Evolutionary conservation across 2,329 filamentous ascomycete species (phyloP).

Genomic region (Penicillium sp.): DNA sequence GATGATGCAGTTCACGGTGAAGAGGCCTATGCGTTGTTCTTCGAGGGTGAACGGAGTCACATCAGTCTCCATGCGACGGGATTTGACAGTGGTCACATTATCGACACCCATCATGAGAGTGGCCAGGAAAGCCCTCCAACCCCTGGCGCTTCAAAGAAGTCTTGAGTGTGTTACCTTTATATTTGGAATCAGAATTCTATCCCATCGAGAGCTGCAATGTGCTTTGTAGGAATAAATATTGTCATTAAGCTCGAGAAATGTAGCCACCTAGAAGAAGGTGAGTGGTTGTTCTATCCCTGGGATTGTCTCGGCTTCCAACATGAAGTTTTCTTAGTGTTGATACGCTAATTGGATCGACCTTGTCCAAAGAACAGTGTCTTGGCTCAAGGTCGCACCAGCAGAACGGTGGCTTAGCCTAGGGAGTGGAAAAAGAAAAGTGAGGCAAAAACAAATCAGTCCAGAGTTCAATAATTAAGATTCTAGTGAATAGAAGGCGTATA

Average conservation of each 20-base stretch:
- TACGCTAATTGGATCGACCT: not conserved
- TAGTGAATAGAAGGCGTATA: not conserved
- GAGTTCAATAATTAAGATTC: not conserved
- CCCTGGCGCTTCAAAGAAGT: not conserved
- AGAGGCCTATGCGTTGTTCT: constrained; percentile 47
- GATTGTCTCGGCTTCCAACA: not conserved
- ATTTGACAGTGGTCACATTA: constrained; percentile 20
- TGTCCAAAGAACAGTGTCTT: not conserved
- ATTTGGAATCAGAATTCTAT: not conserved
- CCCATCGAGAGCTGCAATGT: not conserved
- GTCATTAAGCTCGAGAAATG: not conserved
- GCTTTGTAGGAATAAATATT: not conserved
- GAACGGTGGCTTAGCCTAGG: not conserved
- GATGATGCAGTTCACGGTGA: constrained; percentile 59
- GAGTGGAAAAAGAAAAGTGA: not conserved
- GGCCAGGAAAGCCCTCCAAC: not conserved
- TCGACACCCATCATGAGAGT: constrained; percentile 7
- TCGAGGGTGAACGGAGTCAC: constrained; percentile 25
- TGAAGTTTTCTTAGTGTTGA: not conserved
- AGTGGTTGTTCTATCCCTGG: not conserved
- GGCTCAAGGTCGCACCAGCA: not conserved
- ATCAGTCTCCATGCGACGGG: constrained; percentile 19
- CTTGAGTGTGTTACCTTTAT: not conserved
- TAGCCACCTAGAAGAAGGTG: not conserved
- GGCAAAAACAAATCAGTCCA: not conserved